Conservation (phyloP, 2,329 filamentous ascomycete genomes). For the Cryphonectria carpinicola region DNA sequence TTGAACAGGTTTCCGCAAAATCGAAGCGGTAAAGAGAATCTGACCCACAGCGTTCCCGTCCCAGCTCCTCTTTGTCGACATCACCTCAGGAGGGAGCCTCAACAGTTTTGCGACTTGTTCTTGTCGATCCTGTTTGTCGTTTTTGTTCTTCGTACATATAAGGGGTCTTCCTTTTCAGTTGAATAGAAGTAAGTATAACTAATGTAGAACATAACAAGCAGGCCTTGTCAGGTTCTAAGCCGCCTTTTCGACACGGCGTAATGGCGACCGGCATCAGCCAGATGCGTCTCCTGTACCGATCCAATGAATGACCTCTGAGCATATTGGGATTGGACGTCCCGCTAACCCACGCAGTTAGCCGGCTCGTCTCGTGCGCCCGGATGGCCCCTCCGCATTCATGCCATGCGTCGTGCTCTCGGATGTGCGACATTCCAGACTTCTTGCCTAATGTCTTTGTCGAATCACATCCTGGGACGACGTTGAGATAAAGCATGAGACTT, state of each 20-base stretch:
- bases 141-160: neutral
- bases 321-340: neutral
- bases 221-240: neutral
- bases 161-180: neutral
- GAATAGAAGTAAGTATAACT: neutral
- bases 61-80: neutral
- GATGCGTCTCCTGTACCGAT: neutral
- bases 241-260: neutral
- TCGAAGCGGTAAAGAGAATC: constrained; percentile 26
- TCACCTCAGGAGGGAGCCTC: neutral
- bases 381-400: neutral
- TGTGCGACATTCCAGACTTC: neutral
- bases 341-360: neutral
- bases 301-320: neutral
- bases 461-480: neutral
- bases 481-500: neutral
- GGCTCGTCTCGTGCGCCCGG: neutral
- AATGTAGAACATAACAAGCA: neutral
- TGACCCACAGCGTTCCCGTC: constrained; percentile 23
- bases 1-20: constrained; percentile 16
- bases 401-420: neutral
- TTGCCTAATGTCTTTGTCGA: neutral
- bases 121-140: neutral
- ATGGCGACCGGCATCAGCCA: neutral
- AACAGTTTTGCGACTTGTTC: neutral